Evolutionary conservation across 139 green algal species (phyloP).

Genomic region (Desmodesmus armatus): DNA sequence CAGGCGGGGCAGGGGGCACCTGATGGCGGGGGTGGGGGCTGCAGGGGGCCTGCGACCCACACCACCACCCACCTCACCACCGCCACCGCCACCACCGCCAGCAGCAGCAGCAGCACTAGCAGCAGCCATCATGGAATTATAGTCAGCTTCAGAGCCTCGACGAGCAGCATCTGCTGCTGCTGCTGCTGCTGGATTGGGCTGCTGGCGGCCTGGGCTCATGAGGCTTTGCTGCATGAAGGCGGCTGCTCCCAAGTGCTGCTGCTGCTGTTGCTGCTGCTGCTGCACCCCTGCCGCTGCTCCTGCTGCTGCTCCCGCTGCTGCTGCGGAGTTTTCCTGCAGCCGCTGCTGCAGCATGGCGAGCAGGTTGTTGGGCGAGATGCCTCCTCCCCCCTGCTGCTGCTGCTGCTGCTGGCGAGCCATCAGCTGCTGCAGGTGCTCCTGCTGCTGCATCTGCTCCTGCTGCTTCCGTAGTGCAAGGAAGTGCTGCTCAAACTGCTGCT

Average conservation of each 20-base stretch:
- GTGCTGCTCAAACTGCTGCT: not conserved
- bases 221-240: not conserved
- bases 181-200: not conserved
- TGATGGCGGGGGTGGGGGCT: too few relatives aligned
- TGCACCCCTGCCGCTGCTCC: not conserved
- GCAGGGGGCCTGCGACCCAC: too few relatives aligned
- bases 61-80: too few relatives aligned
- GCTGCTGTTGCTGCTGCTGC: not conserved
- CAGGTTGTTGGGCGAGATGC: too few relatives aligned
- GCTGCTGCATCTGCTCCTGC: not conserved
- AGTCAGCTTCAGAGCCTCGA: too few relatives aligned
- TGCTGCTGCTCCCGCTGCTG: not conserved
- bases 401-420: too few relatives aligned
- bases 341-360: not conserved
- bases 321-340: not conserved
- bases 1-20: too few relatives aligned
- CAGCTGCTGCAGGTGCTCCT: constrained; percentile 26
- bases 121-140: too few relatives aligned
- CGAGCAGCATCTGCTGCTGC: not conserved
- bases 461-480: not conserved
- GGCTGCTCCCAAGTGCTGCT: not conserved
- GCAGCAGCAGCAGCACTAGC: not conserved
- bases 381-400: too few relatives aligned
- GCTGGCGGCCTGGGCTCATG: not conserved
- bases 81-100: constrained; percentile 9